phyloP scores from a whole-genome alignment of 2,329 filamentous ascomycete genomes.

The Talaromyces marneffei region DNA sequence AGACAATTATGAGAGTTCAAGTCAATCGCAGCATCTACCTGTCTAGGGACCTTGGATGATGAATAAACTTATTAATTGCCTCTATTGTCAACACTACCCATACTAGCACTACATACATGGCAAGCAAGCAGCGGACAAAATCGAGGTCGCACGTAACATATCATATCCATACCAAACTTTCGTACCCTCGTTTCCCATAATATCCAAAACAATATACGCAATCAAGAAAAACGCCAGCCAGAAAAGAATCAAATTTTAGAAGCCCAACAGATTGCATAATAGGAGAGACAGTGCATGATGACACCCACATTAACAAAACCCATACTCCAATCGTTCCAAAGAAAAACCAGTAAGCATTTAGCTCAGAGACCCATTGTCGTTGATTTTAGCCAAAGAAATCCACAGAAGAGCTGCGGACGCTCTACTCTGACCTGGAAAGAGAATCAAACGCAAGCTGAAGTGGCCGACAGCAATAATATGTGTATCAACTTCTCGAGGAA shows the following conservation, averaged over 20 bases:
- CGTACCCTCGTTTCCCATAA: constrained; percentile 6
- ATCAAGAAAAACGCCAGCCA: constrained; percentile 1
- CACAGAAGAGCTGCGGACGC: neutral
- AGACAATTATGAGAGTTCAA: neutral
- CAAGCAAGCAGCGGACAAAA: constrained; percentile 1
- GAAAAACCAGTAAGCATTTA: neutral
- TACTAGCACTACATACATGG: constrained; percentile 8
- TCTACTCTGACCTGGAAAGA: neutral
- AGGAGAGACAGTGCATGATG: neutral
- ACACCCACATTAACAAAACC: neutral
- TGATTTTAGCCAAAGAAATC: neutral
- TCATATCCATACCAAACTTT: neutral
- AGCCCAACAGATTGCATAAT: neutral
- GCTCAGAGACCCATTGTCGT: neutral
- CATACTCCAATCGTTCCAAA: neutral
- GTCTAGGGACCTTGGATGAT: neutral
- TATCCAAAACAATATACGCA: neutral
- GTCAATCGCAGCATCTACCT: neutral
- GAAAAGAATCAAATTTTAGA: neutral
- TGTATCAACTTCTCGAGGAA: neutral
- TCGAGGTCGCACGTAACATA: constrained; percentile 1
- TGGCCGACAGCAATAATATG: neutral
- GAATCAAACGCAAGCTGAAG: neutral
- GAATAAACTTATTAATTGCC: neutral
- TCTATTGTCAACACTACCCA: neutral